Evolutionary conservation across 768 basidiomycete species (phyloP), one percentile per base, ranked within the genome.

Genomic region (Tylopilus sp.): DNA sequence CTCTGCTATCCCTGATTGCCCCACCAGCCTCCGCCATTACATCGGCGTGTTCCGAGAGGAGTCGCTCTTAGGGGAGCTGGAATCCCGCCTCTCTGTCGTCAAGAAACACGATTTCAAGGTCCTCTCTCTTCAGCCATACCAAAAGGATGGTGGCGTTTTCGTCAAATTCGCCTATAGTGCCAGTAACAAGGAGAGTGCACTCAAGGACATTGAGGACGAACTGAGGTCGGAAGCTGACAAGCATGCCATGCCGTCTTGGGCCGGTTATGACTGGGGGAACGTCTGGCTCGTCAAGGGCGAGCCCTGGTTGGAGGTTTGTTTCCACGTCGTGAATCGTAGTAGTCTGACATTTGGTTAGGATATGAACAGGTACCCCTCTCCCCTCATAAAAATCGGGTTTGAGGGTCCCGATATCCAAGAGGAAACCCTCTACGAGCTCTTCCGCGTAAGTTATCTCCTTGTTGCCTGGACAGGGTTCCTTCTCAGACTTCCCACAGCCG

Each of bases 371-470:
- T 95, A 83, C 65, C 85, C 92, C 0, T 86, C 88, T 18, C 72
- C 76, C 3, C 75, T 86, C 9, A 62, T 98, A 45, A 80, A 81
- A 52, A 79, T 95, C n/a, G 71, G 80, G 6, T 98, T 95, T 58
- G 89, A 95, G 28, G 95, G 95, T 0, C 86, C 91, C 1, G 94
- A 97, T 62, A 71, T 94, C 2, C 77, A 79, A 25, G 91, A 95
- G 60, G 89, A 95, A 67, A 65, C 75, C 1, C 71, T 95, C 0
- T 98, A 92, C 63, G 73, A 84, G 23, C 69, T 91, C 21, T 81
- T 93, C 52, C 78, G 93, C 44, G 91, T 90, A 69, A 57, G 83
- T 69, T 15, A 44, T 48, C 39, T 26, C 20, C 11, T 41, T 31
- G n/a, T 33, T 36, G 46, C 42, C 31, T 40, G 15, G 7, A 48